These are phyloP conservation scores for Bondarzewia mesenterica DNA, from an alignment of 1,284 basidiomycete genomes.

Conservation along the genomic window DNA sequence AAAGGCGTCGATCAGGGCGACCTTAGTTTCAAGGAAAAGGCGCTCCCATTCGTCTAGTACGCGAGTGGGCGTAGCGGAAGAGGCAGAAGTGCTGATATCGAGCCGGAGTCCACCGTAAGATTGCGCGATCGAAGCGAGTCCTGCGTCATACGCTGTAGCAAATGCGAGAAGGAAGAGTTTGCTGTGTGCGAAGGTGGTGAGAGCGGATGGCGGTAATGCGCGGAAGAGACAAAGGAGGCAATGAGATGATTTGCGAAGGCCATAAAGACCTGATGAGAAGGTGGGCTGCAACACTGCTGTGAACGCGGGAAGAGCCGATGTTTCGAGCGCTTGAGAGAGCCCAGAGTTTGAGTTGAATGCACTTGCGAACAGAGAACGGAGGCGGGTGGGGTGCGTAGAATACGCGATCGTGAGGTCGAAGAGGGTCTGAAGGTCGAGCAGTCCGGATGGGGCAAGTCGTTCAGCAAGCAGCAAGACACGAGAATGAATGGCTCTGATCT, in stretches of 20 bases:
- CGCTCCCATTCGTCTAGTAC: constrained; percentile 56
- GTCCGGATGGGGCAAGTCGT: constrained; percentile 31
- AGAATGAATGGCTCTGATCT: constrained; percentile 34
- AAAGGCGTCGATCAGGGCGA: constrained; percentile 59
- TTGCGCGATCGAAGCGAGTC: constrained; percentile 41
- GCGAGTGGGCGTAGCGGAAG: constrained; percentile 14
- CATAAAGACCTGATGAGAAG: constrained; percentile 46
- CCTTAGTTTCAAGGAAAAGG: constrained; percentile 63
- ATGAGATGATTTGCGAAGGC: constrained; percentile 52
- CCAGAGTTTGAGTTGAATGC: constrained; percentile 26
- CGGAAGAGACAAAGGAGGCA: constrained; percentile 49
- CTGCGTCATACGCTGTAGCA: constrained; percentile 49
- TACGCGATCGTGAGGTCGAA: constrained; percentile 59
- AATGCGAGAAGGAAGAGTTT: constrained; percentile 48
- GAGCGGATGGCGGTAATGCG: constrained; percentile 36
- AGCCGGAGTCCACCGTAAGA: constrained; percentile 52
- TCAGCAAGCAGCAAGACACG: constrained; percentile 50
- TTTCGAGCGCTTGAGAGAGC: constrained; percentile 25
- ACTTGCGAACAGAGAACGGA: constrained; percentile 35
- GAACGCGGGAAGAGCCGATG: constrained; percentile 49
- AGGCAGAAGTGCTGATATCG: constrained; percentile 15
- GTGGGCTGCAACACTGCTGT: constrained; percentile 35
- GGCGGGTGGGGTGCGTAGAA: constrained; percentile 32
- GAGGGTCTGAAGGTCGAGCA: constrained; percentile 42
- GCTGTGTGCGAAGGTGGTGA: constrained; percentile 41